Percentiles rank a stretch among this genome's conserved stretches.
Evolutionary conservation across 768 basidiomycete genomes (phyloP).

Genomic region (Artomyces pyxidatus): DNA sequence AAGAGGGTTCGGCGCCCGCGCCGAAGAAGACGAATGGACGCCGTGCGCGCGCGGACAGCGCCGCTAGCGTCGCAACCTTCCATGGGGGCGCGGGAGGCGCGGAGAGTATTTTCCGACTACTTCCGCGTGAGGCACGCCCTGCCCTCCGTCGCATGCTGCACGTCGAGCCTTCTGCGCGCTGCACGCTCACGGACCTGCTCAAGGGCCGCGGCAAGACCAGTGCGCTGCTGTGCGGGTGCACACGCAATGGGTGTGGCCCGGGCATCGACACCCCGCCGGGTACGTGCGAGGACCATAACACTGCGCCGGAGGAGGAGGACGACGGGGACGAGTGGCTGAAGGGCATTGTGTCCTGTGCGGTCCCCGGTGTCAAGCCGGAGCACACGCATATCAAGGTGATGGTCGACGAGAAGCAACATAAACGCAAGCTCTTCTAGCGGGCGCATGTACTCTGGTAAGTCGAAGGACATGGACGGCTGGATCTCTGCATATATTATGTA

Average conservation of each 20-base stretch:
- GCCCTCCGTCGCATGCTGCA: conserved; percentile 91
- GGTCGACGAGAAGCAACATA: conserved; percentile 64
- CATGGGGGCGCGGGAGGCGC: conserved; percentile 54
- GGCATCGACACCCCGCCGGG: conserved; percentile 35
- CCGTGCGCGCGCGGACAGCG: conserved; percentile 24
- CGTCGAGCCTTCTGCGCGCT: conserved; percentile 81
- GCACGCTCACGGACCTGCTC: conserved; percentile 87
- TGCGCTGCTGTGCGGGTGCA: conserved; percentile 77
- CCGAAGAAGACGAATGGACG: background rate
- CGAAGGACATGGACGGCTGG: background rate
- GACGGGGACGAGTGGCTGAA: conserved; percentile 88
- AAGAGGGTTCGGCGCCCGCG: background rate
- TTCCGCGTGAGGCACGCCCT: conserved; percentile 87
- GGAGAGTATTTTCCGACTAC: conserved; percentile 92
- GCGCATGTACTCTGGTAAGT: background rate
- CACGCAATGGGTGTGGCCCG: conserved; percentile 20
- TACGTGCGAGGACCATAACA: conserved; percentile 55
- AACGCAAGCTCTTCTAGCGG: conserved; percentile 65
- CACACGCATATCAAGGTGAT: conserved; percentile 72
- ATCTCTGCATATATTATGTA: background rate
- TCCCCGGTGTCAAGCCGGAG: conserved; percentile 31
- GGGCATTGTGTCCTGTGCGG: conserved; percentile 61
- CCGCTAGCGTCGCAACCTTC: conserved; percentile 51
- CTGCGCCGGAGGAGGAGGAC: conserved; percentile 59
- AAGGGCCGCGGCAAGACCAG: conserved; percentile 70